These are phyloP conservation scores for Termitomyces sp. DNA, from an alignment of 768 basidiomycete species.

Conservation along the genomic window DNA sequence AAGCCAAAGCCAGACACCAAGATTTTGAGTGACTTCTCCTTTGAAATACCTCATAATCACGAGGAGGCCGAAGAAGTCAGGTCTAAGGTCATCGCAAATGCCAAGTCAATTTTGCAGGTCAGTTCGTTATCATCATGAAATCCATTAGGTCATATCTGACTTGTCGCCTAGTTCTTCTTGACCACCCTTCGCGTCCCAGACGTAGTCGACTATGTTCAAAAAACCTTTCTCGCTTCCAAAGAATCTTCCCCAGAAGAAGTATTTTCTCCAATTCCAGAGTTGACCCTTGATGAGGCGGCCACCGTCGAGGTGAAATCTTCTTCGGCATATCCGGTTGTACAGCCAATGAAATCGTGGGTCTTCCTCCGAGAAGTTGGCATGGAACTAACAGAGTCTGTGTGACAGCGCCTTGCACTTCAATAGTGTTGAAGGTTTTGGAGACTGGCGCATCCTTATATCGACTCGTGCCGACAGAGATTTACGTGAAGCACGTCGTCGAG, in stretches of 20 bases:
- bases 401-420: conserved; percentile 53
- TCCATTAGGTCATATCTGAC: not conserved
- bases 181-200: conserved; percentile 11
- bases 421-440: conserved; percentile 55
- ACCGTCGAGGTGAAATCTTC: not conserved
- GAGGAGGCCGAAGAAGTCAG: conserved; percentile 8
- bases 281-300: not conserved
- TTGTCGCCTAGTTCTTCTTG: conserved; percentile 15
- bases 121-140: not conserved
- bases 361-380: not conserved
- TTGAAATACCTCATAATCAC: conserved; percentile 1
- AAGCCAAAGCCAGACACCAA: conserved; percentile 7
- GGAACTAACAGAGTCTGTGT: not conserved
- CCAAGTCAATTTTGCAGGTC: conserved; percentile 18
- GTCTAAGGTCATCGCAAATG: conserved; percentile 9
- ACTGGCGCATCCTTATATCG: conserved; percentile 59
- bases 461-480: conserved; percentile 46
- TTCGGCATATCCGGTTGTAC: conserved; percentile 41
- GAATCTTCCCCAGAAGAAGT: not conserved
- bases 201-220: conserved; percentile 12
- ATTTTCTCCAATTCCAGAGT: not conserved
- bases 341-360: conserved; percentile 51
- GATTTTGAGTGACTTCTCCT: conserved; percentile 9
- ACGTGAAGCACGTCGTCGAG: conserved; percentile 40
- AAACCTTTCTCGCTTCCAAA: conserved; percentile 12